Conservation (phyloP, 139 green algal species). For the Micractinium sp. region DNA sequence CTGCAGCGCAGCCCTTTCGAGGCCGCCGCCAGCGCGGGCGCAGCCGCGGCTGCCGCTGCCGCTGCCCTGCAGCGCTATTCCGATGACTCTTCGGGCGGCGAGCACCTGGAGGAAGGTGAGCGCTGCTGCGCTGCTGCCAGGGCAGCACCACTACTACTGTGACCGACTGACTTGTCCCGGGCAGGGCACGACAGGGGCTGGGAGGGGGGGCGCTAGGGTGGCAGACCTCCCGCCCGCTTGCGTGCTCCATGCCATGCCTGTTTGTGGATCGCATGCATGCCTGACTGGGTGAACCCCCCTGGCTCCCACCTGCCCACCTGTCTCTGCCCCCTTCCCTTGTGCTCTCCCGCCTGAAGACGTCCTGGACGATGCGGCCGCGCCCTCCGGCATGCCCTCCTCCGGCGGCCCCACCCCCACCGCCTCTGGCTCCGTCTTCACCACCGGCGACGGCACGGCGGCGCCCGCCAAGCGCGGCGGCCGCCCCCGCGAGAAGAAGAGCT, state of each 20-base stretch:
- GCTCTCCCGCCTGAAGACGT: not conserved
- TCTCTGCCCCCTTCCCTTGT: not conserved
- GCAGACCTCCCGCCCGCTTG: no score
- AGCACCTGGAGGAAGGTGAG: no score
- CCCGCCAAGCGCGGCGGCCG: not conserved
- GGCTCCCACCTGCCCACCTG: no score
- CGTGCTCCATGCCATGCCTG: no score
- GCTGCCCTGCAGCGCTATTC: not conserved
- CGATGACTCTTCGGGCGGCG: not conserved
- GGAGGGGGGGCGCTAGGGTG: no score
- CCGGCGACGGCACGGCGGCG: not conserved
- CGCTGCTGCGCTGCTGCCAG: no score
- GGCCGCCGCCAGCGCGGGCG: no score
- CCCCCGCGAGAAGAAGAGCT: slow-evolving; percentile 12
- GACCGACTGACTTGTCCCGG: no score
- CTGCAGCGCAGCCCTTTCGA: not conserved
- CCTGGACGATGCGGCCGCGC: not conserved
- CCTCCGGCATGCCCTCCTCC: not conserved
- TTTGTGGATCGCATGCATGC: no score
- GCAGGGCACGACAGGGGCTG: no score
- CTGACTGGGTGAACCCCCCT: no score
- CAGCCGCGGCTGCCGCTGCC: not conserved
- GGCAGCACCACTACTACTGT: no score
- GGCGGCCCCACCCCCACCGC: not conserved
- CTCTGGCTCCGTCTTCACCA: not conserved